Base-by-base conservation (phyloP, 306 rosid genomes). In the Vigna radiata region DNA sequence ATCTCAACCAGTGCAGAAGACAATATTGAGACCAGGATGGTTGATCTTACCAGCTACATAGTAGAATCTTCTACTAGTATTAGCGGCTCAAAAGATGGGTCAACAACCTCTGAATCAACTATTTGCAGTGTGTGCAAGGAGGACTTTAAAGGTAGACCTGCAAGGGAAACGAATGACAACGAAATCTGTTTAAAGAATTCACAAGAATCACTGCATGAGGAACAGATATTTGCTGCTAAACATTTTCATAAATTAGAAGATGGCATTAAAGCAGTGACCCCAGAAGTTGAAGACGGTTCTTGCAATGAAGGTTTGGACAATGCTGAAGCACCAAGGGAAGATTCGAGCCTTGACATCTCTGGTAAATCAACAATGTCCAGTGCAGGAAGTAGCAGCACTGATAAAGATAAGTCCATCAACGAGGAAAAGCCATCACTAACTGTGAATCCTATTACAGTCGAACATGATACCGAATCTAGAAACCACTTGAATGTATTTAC, bases 21-120 rank as follows among this genome's bases (percentile, higher is more conserved):
- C 72, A 87, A 75, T 72, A 91, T 89, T 49, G 96, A 88, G 77
- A 93, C 93, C 62, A 90, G 86, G 87, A 88, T 81, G 84, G 92
- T 82, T 18, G 91, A 90, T 83, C 89, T 84, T 62, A 84, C 86
- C 25, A 80, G 90, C 84, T 90, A 70, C 67, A 53, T 75, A 5
- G 77, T 71, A 14, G 94, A 87, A 79, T 58, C 81, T 77, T 86
- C 86, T 74, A 69, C 84, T 75, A 86, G 84, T 23, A 82, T 83
- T n/a, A 86, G 88, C 81, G 86, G 84, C 48, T 88, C 87, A 31
- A 86, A 86, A 83, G 97, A 87, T 14, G 91, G 83, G 15, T 90
- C 81, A 52, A 83, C 87, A 17, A 87, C 91, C 77, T 90, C 94
- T 14, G 93, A 83, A 67, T 80, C 88, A 65, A 82, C 90, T 19